Conservation (phyloP, 768 basidiomycete genomes). For the Trametes meyenii region DNA sequence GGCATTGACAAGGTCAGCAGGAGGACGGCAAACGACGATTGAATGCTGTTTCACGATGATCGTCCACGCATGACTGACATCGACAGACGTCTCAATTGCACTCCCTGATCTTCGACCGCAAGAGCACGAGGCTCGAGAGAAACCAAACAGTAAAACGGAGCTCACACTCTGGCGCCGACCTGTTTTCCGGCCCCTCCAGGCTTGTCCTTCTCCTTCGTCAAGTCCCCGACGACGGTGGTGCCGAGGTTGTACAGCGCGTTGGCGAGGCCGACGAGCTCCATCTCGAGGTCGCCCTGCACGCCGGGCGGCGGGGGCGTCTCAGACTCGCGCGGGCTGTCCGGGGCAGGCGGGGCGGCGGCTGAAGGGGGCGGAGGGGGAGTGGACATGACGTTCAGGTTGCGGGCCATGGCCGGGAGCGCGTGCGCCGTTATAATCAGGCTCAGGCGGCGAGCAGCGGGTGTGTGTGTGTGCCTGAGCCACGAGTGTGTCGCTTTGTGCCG, state of each 20-base stretch:
- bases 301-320: constrained; percentile 74
- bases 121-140: neutral
- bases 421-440: constrained; percentile 3
- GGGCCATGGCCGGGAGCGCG: constrained; percentile 17
- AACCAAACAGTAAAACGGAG: constrained; percentile 2
- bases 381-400: constrained; percentile 20
- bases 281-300: constrained; percentile 71
- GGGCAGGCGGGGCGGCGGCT: constrained; percentile 37
- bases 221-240: constrained; percentile 81
- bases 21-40: no score
- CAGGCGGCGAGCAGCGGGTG: neutral
- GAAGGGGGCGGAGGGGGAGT: constrained; percentile 10
- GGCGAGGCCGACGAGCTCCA: constrained; percentile 75
- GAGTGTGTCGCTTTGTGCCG: neutral
- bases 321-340: constrained; percentile 70
- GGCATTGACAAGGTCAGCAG: no score
- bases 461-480: neutral
- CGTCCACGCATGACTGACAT: no score
- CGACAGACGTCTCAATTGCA: neutral
- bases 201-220: constrained; percentile 77
- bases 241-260: constrained; percentile 81
- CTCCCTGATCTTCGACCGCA: neutral
- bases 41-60: no score
- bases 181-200: constrained; percentile 66
- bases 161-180: constrained; percentile 77